phyloP scores from a whole-genome alignment of 2,329 filamentous ascomycete species.

The Calonectria pseudoturangicola region DNA sequence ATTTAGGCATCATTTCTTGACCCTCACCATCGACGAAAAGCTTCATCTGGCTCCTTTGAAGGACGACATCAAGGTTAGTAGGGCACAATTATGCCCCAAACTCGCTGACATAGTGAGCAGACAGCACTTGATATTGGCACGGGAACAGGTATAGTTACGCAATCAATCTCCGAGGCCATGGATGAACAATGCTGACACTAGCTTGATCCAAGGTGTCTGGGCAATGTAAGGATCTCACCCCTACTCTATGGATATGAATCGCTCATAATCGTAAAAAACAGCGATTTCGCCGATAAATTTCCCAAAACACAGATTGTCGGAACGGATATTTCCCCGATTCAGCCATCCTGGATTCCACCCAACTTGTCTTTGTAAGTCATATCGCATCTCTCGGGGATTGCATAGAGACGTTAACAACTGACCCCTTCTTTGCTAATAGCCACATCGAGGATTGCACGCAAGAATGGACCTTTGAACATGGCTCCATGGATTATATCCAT shows the following conservation, averaged over 20 bases:
- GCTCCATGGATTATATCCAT: constrained; percentile 76
- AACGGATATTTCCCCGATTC: constrained; percentile 74
- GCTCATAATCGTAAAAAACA: constrained; percentile 48
- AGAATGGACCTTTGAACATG: constrained; percentile 53
- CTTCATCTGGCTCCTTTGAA: constrained; percentile 47
- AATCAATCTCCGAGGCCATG: background rate
- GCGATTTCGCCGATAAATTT: constrained; percentile 68
- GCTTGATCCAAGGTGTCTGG: constrained; percentile 62
- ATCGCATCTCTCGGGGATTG: background rate
- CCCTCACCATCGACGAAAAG: constrained; percentile 35
- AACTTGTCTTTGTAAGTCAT: constrained; percentile 64
- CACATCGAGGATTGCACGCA: constrained; percentile 57
- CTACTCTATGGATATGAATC: accelerated
- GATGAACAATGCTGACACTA: background rate
- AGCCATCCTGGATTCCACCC: constrained; percentile 69
- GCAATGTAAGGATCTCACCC: constrained; percentile 61
- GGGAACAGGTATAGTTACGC: constrained; percentile 67
- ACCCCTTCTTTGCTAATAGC: background rate
- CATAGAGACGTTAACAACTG: background rate
- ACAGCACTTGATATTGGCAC: constrained; percentile 70
- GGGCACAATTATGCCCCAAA: constrained; percentile 36
- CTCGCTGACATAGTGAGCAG: background rate
- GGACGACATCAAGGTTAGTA: constrained; percentile 49
- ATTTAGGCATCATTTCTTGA: constrained; percentile 44
- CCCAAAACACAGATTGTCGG: constrained; percentile 67